Evolutionary conservation across 176 grass and related monocot species (phyloP).

Genomic region (Eremochloa ophiuroides): DNA sequence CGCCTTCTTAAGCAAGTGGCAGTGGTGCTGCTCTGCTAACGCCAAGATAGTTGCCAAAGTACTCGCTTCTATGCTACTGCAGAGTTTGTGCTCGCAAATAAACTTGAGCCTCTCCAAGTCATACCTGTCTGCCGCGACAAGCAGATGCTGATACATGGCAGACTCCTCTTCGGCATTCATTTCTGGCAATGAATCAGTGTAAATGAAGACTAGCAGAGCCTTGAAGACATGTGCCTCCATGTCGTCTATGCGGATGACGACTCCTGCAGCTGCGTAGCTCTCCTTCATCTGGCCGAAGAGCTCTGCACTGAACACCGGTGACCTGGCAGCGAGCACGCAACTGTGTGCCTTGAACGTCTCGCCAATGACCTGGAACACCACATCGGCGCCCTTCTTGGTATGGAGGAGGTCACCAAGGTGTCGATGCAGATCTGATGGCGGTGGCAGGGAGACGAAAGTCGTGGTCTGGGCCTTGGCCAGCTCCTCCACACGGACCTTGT

Average conservation of each 20-base stretch:
- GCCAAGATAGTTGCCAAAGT: too few relatives aligned
- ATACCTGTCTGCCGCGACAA: conserved; percentile 8
- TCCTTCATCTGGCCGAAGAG: conserved; percentile 45
- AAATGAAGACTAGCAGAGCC: neutral
- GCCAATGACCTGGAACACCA: conserved; percentile 28
- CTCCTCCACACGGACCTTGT: too few relatives aligned
- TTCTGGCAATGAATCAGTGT: neutral
- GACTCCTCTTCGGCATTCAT: neutral
- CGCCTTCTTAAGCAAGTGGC: too few relatives aligned
- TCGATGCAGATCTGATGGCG: neutral
- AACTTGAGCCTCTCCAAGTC: conserved; percentile 31
- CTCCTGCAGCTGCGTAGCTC: neutral
- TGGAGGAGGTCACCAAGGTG: conserved; percentile 31
- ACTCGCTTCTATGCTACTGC: too few relatives aligned
- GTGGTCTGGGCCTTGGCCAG: too few relatives aligned
- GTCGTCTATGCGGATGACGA: conserved; percentile 25
- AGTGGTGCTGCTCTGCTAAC: too few relatives aligned
- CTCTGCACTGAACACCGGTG: conserved; percentile 34
- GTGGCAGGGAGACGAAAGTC: too few relatives aligned
- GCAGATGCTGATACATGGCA: conserved; percentile 34
- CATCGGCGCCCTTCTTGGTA: conserved; percentile 22
- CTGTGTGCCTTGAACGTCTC: conserved; percentile 26
- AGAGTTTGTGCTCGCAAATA: conserved; percentile 37
- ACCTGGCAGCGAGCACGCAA: conserved; percentile 39
- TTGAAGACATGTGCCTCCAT: conserved; percentile 37